Evolutionary conservation across 192 early-diverging fungal genomes (phyloP), one percentile per base, ranked within the genome.

Genomic region (Gorgonomyces haynaldii): DNA sequence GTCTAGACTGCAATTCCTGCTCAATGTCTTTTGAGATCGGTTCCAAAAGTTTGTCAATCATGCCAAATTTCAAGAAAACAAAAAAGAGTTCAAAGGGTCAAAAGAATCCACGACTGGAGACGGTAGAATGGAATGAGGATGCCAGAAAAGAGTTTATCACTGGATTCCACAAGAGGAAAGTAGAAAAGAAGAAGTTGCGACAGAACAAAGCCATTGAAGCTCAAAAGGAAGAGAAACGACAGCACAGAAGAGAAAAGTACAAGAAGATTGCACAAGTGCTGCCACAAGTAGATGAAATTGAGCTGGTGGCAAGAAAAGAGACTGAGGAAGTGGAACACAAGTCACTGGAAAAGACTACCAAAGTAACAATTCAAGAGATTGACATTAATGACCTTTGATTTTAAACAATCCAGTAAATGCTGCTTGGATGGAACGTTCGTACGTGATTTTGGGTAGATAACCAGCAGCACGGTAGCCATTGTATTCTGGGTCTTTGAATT

Each of bases 151-250:
- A 44, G 20, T 71, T 47, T 44, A 37, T 71, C 30, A 71, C 69
- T 17, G 69, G 69, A 13, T 71, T 71, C 64, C 64, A 66, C 32
- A 66, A 67, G 37, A 51, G 69, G 12, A 71, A 71, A 20, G 52
- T 64, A 3, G 64, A 60, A 16, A 36, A 42, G 37, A 66, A 64
- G 16, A 65, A 65, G 39, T 35, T 36, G 39, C 48, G 56, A 17
- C 39, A 52, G 16, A 62, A 58, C 25, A 17, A 56, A n/a, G 42
- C 42, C 19, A 53, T 42, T 7, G 24, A 49, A 17, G 30, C 37
- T 30, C 43, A 32, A 0, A 50, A 56, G 25, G 54, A 60, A n/a
- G 64, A 60, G 47, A 26, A 46, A 31, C 31, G 54, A 26, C 62
- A 63, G 38, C 24, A 48, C 7, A 42, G 63, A 17, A 51, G 49